phyloP scores from a whole-genome alignment of 495 filamentous ascomycete genomes.

The Penicillium lividum region DNA sequence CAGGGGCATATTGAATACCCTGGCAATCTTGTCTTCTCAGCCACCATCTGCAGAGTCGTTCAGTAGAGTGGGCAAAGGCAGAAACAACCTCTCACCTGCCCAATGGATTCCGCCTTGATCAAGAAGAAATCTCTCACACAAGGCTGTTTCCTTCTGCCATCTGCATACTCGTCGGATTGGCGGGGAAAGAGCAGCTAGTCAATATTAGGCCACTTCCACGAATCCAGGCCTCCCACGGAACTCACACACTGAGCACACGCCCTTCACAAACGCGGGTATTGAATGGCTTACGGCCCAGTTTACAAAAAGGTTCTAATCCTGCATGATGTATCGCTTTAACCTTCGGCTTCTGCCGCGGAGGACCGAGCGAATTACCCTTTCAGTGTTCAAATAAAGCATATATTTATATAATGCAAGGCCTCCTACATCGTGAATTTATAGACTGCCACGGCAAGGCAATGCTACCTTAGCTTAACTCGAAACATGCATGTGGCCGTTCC shows the following conservation, averaged over 20 bases:
- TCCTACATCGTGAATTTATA: not conserved
- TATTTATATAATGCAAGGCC: conserved; percentile 9
- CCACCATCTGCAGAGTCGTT: not conserved
- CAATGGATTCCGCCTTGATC: not conserved
- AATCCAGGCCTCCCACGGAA: conserved; percentile 1
- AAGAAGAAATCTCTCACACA: not conserved
- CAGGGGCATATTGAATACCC: not conserved
- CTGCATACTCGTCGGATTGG: not conserved
- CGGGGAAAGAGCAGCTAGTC: not conserved
- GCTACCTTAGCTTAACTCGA: not conserved
- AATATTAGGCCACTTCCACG: conserved; percentile 5
- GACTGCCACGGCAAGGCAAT: not conserved
- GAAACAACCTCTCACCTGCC: not conserved
- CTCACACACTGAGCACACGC: conserved; percentile 5
- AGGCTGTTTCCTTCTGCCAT: not conserved
- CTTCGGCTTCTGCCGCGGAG: not conserved
- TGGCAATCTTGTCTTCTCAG: not conserved
- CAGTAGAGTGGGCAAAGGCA: not conserved
- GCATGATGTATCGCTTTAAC: conserved; percentile 3
- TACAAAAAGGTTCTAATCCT: not conserved
- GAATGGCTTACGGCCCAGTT: conserved; percentile 1
- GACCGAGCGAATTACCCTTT: not conserved
- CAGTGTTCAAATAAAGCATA: not conserved
- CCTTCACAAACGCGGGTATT: conserved; percentile 4
- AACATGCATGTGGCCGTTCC: not conserved